A percentile compares a stretch with the other conserved stretches of the same genome.
Evolutionary conservation across 345 rosid genomes (phyloP).

Genomic region (Rhodamnia argentea): DNA sequence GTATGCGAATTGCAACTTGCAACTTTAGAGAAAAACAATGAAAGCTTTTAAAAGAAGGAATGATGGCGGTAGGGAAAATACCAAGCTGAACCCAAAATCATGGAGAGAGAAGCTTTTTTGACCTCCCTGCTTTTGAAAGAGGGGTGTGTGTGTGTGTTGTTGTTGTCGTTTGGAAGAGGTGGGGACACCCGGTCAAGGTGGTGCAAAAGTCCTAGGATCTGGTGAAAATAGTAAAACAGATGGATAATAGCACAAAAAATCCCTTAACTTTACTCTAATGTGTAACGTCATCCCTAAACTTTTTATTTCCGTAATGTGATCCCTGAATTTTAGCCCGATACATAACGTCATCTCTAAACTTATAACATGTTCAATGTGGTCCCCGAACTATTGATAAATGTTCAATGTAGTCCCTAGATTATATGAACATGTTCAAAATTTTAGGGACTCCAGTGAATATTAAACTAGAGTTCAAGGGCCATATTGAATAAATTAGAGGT

Average conservation of each 20-base stretch:
- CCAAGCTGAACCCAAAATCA: background rate
- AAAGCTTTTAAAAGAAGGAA: background rate
- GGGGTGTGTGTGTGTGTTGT: background rate
- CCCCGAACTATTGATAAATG: background rate
- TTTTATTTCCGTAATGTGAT: background rate
- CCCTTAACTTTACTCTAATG: background rate
- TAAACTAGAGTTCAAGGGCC: background rate
- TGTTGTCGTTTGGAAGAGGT: background rate
- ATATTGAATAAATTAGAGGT: background rate
- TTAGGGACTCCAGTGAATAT: background rate
- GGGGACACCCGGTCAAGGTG: background rate
- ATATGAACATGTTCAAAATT: background rate
- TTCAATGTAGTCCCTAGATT: background rate
- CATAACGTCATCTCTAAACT: accelerated
- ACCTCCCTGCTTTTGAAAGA: background rate
- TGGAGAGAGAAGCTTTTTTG: background rate
- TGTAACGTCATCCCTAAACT: accelerated
- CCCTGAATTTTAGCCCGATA: background rate
- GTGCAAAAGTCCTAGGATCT: background rate
- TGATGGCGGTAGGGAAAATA: background rate
- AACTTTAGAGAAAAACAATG: background rate
- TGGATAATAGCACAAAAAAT: background rate
- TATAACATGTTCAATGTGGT: background rate
- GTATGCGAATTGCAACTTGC: background rate
- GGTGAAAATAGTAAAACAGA: background rate